Evolutionary conservation across 352 stramenopile species (phyloP).

Genomic region (Phytophthora pseudosyringae): DNA sequence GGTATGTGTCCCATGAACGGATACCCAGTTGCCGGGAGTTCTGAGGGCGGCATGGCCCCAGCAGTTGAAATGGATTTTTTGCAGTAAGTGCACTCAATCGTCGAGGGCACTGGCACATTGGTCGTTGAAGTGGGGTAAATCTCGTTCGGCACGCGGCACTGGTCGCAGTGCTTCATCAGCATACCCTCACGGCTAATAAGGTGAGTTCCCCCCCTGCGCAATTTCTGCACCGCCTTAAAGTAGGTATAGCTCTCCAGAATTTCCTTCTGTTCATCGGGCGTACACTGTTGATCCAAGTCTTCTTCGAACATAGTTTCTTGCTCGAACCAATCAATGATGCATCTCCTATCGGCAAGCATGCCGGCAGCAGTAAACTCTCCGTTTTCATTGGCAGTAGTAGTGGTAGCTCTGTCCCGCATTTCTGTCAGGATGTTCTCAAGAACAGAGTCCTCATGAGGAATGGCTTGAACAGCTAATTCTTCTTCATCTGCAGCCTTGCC

Average conservation of each 20-base stretch:
- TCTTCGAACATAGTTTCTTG: constrained; percentile 93
- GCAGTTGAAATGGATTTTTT: constrained; percentile 48
- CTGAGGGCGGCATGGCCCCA: constrained; percentile 38
- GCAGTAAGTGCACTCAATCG: constrained; percentile 78
- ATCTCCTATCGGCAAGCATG: constrained; percentile 35
- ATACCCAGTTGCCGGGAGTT: constrained; percentile 19
- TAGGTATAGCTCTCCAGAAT: constrained; percentile 77
- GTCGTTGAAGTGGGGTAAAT: constrained; percentile 69
- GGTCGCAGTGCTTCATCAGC: constrained; percentile 56
- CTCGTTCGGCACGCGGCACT: constrained; percentile 67
- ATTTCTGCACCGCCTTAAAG: constrained; percentile 64
- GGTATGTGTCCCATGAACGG: constrained; percentile 30
- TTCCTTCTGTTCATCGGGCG: constrained; percentile 71
- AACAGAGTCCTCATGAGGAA: constrained; percentile 59
- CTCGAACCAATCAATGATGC: constrained; percentile 88
- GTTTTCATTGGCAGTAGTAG: constrained; percentile 3
- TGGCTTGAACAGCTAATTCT: constrained; percentile 24
- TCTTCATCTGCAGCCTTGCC: constrained; percentile 31
- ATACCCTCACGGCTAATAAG: constrained; percentile 56
- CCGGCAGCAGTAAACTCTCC: constrained; percentile 22
- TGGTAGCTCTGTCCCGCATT: constrained; percentile 37
- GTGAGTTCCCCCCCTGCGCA: constrained; percentile 44
- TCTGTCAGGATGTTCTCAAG: constrained; percentile 57
- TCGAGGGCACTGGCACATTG: constrained; percentile 59
- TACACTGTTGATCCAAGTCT: constrained; percentile 82